Evolutionary conservation across 192 early-diverging fungal species (phyloP), one percentile per base, ranked within the genome.

Genomic region (Phycomyces blakesleeanus): DNA sequence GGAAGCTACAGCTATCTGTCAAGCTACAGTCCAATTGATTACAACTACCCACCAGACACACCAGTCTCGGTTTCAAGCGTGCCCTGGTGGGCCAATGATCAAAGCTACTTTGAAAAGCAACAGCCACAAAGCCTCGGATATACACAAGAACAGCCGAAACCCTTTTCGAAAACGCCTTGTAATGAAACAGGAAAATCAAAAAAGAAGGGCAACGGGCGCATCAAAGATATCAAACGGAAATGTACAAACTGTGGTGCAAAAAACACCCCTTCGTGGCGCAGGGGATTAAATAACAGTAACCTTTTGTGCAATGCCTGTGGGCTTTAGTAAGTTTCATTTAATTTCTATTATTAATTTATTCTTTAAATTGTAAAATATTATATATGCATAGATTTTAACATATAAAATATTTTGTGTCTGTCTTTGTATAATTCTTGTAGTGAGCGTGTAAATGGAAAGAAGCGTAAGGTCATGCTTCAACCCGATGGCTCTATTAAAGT

Each of bases 251-350:
- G 87, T 57, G 85, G 82, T 37, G 85, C 85, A 3, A 94, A 87
- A 7, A 91, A 87, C 40, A 97, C 95, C 50, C 86, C 92, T 14
- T 79, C 96, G 8, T 97, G 95, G 95, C 85, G 95, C 11, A 80
- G 93, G 5, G 84, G 89, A 41, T 75, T 73, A 6, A 78, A 85
- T 62, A 62, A 79, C 16, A 88, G 89, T 42, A 83, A 89, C 40
- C 75, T 88, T 15, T 83, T 97, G 44, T 97, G 95, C 77, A 97
- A 97, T 67, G 95, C 95, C 9, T 97, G 95, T 68, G 95, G 95
- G 0, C 77, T 97, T 14, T 97, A 92, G 72, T 93, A 84, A 78
- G 8, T 41, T 6, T 6, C 14, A 6, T 41, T 41, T 41, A 14
- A 41, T 41, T 10, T 41, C 14, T 41, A 14, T 41, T 41, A 41